A percentile compares a stretch with the other conserved stretches of the same genome.
These are phyloP conservation scores for Acacia concinna DNA, from an alignment of 331 rosid species.

Conservation along the genomic window DNA sequence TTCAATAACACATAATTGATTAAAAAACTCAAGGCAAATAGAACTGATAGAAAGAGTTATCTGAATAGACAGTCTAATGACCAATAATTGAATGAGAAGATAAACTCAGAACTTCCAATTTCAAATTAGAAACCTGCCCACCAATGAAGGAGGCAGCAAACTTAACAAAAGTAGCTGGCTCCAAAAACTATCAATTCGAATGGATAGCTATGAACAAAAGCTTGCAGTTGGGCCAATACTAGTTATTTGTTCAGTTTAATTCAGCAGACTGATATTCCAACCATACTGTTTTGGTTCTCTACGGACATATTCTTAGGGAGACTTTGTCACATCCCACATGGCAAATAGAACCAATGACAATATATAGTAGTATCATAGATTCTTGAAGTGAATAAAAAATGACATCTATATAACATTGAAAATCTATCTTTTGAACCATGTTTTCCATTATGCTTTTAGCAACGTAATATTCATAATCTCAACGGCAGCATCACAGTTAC, in stretches of 20 bases:
- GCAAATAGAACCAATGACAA: neutral
- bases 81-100: neutral
- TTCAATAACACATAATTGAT: neutral
- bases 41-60: neutral
- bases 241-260: neutral
- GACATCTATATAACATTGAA: neutral
- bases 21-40: neutral
- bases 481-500: neutral
- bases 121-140: neutral
- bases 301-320: neutral
- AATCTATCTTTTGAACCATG: neutral
- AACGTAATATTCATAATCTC: neutral
- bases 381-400: neutral
- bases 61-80: neutral
- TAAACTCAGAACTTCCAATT: neutral
- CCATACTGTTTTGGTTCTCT: neutral
- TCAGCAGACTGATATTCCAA: neutral
- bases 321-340: slow-evolving; percentile 1
- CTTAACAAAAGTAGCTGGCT: neutral
- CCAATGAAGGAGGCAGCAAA: neutral
- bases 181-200: neutral
- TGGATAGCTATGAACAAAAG: neutral
- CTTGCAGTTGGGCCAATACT: neutral
- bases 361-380: neutral
- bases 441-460: neutral